Evolutionary conservation across 495 filamentous ascomycete species (phyloP).

Genomic region (Trichoderma erinaceum): DNA sequence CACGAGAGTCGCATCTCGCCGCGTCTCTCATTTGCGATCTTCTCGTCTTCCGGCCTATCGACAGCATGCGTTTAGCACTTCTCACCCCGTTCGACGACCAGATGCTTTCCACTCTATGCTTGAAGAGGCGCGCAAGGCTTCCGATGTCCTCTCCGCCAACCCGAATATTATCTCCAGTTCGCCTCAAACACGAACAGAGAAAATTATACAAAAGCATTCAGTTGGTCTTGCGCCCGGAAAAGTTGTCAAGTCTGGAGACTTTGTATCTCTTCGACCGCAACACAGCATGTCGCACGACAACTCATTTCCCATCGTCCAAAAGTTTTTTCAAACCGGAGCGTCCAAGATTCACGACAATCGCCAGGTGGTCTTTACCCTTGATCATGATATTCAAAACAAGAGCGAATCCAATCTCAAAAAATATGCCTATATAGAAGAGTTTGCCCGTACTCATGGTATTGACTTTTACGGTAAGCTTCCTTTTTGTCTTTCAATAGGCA

Average conservation of each 20-base stretch:
- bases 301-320: conserved; percentile 74
- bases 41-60: no score
- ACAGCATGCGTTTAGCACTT: no score
- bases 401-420: conserved; percentile 76
- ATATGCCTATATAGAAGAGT: conserved; percentile 78
- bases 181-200: conserved; percentile 83
- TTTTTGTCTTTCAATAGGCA: no score
- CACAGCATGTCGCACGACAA: conserved; percentile 93
- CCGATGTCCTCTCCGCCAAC: neutral
- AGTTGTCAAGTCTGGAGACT: conserved; percentile 68
- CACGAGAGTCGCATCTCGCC: no score
- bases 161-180: conserved; percentile 1
- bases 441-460: conserved; percentile 73
- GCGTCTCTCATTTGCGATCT: no score
- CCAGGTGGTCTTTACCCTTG: conserved; percentile 84
- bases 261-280: conserved; percentile 70
- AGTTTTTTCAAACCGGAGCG: conserved; percentile 88
- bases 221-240: conserved; percentile 67
- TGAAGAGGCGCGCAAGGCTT: neutral
- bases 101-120: neutral
- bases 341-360: conserved; percentile 60
- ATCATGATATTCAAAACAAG: conserved; percentile 93
- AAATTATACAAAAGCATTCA: conserved; percentile 78
- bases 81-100: neutral
- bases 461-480: conserved; percentile 57